A percentile compares a stretch with the other conserved stretches of the same genome.
Conservation (phyloP, 2,329 filamentous ascomycete genomes). For the Penicillium sp. region DNA sequence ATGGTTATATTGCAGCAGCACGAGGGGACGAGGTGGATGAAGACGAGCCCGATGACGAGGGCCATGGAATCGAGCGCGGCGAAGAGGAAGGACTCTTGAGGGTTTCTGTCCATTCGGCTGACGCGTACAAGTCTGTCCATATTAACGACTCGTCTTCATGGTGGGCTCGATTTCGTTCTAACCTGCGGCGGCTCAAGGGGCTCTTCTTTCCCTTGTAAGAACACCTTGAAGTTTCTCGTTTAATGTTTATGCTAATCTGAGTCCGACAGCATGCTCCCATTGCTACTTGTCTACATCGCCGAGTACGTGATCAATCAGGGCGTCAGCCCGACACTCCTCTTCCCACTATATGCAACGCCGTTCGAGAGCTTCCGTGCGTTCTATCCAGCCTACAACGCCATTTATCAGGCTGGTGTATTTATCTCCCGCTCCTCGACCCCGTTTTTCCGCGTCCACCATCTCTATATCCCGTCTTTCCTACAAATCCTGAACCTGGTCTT, state of each 20-base stretch:
- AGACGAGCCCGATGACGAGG: conserved; percentile 31
- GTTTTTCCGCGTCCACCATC: conserved; percentile 75
- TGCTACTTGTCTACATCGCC: conserved; percentile 89
- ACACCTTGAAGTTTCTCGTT: background rate
- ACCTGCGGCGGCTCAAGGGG: conserved; percentile 65
- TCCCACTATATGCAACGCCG: conserved; percentile 73
- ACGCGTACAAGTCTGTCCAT: conserved; percentile 23
- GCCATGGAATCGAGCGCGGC: conserved; percentile 19
- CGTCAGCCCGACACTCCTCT: conserved; percentile 84
- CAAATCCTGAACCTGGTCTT: conserved; percentile 77
- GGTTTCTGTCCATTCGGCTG: conserved; percentile 18
- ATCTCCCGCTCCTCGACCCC: conserved; percentile 89
- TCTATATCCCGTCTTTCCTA: conserved; percentile 81
- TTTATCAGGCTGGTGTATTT: conserved; percentile 95
- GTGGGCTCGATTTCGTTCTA: conserved; percentile 48
- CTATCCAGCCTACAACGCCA: conserved; percentile 91
- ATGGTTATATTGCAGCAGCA: conserved; percentile 58
- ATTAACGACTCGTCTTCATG: conserved; percentile 15
- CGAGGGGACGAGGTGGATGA: conserved; percentile 45
- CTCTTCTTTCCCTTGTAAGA: conserved; percentile 72
- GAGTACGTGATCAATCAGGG: conserved; percentile 99
- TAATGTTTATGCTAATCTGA: conserved; percentile 14
- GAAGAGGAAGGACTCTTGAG: conserved; percentile 37
- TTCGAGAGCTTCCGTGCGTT: conserved; percentile 83
- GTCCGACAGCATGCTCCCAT: conserved; percentile 71